These are phyloP conservation scores for Zasmidium cellare DNA, from an alignment of 2,329 filamentous ascomycete species.

Conservation along the genomic window DNA sequence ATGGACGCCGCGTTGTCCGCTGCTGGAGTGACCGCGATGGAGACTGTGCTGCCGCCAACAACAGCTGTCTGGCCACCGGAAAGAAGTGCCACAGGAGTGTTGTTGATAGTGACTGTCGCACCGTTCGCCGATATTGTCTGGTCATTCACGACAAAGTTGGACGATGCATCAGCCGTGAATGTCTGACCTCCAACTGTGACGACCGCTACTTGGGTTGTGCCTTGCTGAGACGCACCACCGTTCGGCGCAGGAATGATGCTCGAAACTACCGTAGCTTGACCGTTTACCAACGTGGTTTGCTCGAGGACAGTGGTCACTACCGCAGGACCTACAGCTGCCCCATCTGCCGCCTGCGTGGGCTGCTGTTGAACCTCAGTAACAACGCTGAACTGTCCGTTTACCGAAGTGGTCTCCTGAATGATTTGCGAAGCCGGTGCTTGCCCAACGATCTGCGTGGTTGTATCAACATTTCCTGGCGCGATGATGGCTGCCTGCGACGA, in stretches of 20 bases:
- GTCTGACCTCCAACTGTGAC: background rate
- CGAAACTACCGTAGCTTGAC: background rate
- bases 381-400: background rate
- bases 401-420: background rate
- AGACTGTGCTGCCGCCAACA: background rate
- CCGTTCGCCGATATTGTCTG: background rate
- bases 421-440: background rate
- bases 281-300: slow-evolving; percentile 1
- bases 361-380: background rate
- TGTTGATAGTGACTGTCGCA: background rate
- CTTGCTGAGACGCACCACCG: too few relatives aligned
- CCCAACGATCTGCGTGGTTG: background rate
- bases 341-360: background rate
- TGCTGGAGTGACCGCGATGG: background rate
- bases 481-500: background rate
- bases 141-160: background rate
- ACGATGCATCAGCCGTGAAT: background rate
- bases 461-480: background rate
- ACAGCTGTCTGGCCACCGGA: background rate
- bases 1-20: background rate
- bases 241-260: background rate
- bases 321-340: background rate
- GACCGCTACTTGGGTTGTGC: background rate
- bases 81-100: background rate
- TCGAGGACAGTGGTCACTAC: slow-evolving; percentile 1